Evolutionary conservation across 1,284 basidiomycete genomes (phyloP).

Genomic region (Apiotrichum sp.): DNA sequence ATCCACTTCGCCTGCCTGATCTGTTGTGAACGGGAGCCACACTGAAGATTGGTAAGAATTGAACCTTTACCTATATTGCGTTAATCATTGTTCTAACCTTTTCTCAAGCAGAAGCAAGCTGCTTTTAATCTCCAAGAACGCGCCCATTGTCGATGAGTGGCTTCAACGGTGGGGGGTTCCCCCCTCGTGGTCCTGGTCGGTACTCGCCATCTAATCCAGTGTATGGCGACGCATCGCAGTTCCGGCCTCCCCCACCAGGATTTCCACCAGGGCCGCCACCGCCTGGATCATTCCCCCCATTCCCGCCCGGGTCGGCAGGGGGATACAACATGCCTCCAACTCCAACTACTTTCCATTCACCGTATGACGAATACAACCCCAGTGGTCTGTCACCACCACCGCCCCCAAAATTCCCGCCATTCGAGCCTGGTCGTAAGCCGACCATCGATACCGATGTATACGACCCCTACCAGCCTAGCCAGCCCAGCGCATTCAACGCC

Average conservation of each 20-base stretch:
- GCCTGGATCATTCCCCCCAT: slow-evolving; percentile 22
- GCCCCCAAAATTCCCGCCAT: slow-evolving; percentile 7
- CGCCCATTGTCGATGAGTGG: slow-evolving; percentile 21
- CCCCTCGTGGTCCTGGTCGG: not conserved
- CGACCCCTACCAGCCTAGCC: slow-evolving; percentile 32
- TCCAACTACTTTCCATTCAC: slow-evolving; percentile 8
- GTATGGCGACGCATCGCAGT: slow-evolving; percentile 12
- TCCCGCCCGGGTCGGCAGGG: slow-evolving; percentile 10
- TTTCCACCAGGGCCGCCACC: slow-evolving; percentile 19
- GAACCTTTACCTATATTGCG: not conserved
- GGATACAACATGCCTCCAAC: slow-evolving; percentile 1
- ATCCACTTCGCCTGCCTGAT: too few species aligned
- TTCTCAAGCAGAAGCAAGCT: not conserved
- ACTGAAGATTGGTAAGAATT: not conserved
- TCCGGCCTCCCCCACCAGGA: not conserved
- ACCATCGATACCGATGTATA: slow-evolving; percentile 26
- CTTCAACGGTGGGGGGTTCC: slow-evolving; percentile 5
- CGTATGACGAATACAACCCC: slow-evolving; percentile 18
- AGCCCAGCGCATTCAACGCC: slow-evolving; percentile 19
- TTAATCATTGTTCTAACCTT: slow-evolving; percentile 1
- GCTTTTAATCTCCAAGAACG: not conserved
- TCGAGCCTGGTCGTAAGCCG: slow-evolving; percentile 23
- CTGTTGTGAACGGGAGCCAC: too few species aligned
- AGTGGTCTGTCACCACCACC: slow-evolving; percentile 13
- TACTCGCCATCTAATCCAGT: slow-evolving; percentile 6